Percentiles rank a stretch among this genome's conserved stretches.
Evolutionary conservation across 345 rosid genomes (phyloP).

Genomic region (Boechera divaricarpa): DNA sequence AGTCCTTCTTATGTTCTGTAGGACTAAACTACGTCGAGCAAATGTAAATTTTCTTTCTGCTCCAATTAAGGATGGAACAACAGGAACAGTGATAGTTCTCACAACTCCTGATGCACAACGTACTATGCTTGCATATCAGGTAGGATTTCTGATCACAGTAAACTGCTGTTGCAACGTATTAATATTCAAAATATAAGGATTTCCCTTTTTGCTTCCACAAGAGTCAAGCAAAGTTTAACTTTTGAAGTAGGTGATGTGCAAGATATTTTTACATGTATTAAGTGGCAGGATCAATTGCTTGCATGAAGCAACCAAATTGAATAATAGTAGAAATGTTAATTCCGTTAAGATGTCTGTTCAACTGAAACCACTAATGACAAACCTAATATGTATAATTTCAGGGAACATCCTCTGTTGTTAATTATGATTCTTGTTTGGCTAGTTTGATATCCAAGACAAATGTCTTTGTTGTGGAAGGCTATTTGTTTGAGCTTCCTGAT

Average conservation of each 20-base stretch:
- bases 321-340: constrained; percentile 4
- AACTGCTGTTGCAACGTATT: background rate
- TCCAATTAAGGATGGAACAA: constrained; percentile 88
- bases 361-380: constrained; percentile 18
- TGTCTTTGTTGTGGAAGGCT: constrained; percentile 88
- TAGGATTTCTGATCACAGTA: constrained; percentile 23
- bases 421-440: constrained; percentile 77
- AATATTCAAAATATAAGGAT: background rate
- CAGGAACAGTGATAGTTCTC: constrained; percentile 96
- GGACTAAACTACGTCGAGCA: constrained; percentile 79
- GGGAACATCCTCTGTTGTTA: constrained; percentile 89
- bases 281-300: background rate
- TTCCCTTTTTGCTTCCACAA: background rate
- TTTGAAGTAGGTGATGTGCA: background rate
- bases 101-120: constrained; percentile 98
- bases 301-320: background rate
- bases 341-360: background rate
- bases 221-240: background rate
- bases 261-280: background rate
- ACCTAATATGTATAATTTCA: constrained; percentile 41
- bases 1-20: constrained; percentile 34
- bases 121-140: constrained; percentile 97
- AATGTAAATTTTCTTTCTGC: constrained; percentile 85
- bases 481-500: constrained; percentile 91
- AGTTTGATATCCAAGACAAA: constrained; percentile 73